These are phyloP conservation scores for Nemania diffusa DNA, from an alignment of 2,329 filamentous ascomycete genomes.

Conservation along the genomic window DNA sequence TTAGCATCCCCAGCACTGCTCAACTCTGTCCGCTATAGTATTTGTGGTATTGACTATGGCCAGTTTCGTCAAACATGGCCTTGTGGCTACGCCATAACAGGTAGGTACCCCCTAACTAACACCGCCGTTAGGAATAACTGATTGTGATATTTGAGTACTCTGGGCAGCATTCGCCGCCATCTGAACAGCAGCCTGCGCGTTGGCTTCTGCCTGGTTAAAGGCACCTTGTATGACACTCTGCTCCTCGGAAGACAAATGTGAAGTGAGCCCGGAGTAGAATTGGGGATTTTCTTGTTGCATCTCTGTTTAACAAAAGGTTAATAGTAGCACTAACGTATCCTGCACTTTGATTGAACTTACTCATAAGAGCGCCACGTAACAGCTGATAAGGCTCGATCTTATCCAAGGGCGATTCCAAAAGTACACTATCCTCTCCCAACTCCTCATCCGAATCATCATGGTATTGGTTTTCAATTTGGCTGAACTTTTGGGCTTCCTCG, in stretches of 20 bases:
- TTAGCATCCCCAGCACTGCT: background rate
- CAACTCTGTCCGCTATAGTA: conserved; percentile 2
- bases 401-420: conserved; percentile 93
- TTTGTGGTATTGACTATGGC: background rate
- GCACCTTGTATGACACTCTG: conserved; percentile 41
- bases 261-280: conserved; percentile 83
- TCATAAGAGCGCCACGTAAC: conserved; percentile 83
- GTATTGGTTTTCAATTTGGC: conserved; percentile 63
- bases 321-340: background rate
- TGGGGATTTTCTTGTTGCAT: conserved; percentile 92
- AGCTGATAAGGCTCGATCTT: conserved; percentile 94
- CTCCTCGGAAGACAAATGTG: conserved; percentile 50
- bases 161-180: conserved; percentile 30
- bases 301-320: conserved; percentile 60
- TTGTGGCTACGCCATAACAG: background rate
- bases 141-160: conserved; percentile 23
- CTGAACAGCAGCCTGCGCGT: conserved; percentile 40
- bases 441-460: conserved; percentile 82
- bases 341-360: conserved; percentile 65
- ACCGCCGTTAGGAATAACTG: conserved; percentile 37
- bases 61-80: background rate
- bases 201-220: conserved; percentile 43
- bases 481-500: conserved; percentile 91
- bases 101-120: conserved; percentile 32
- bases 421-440: conserved; percentile 88